These are phyloP conservation scores for Aspergillus versicolor DNA, from an alignment of 2,329 filamentous ascomycete genomes.

Conservation along the genomic window DNA sequence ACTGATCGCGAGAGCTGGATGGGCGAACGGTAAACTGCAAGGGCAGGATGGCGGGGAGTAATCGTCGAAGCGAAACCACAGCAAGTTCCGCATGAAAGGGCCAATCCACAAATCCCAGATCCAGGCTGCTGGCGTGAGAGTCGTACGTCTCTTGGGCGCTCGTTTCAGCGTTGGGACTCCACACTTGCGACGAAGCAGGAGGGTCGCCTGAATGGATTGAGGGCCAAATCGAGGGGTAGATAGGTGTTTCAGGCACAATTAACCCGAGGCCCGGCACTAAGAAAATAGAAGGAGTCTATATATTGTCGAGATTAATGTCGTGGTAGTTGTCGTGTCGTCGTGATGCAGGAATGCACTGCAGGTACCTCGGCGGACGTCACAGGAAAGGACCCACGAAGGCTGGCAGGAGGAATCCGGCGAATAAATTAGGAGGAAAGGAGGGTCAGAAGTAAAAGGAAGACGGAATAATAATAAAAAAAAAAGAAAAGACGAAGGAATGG, in stretches of 20 bases:
- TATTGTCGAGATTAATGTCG: conserved; percentile 15
- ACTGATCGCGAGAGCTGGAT: background rate
- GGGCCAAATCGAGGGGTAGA: conserved; percentile 8
- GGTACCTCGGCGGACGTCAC: background rate
- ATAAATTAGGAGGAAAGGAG: conserved; percentile 5
- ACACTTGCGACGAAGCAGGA: conserved; percentile 14
- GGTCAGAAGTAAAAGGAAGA: background rate
- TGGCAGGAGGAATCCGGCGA: background rate
- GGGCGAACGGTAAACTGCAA: conserved; percentile 3
- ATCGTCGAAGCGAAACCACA: conserved; percentile 1
- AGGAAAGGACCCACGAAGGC: background rate
- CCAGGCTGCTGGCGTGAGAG: background rate
- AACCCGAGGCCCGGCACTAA: conserved; percentile 12
- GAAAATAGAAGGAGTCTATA: background rate
- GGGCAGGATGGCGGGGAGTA: conserved; percentile 5
- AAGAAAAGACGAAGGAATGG: background rate
- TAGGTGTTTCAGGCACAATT: conserved; percentile 19
- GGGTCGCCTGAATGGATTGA: conserved; percentile 9
- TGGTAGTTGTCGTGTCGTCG: conserved; percentile 16
- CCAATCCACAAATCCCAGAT: background rate
- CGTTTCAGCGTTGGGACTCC: conserved; percentile 21
- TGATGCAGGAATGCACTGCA: conserved; percentile 3
- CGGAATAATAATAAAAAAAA: too few relatives aligned
- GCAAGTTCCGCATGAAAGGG: background rate
- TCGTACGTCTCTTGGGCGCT: conserved; percentile 1